phyloP scores from a whole-genome alignment of 306 rosid genomes.

The Fragaria ananassa region DNA sequence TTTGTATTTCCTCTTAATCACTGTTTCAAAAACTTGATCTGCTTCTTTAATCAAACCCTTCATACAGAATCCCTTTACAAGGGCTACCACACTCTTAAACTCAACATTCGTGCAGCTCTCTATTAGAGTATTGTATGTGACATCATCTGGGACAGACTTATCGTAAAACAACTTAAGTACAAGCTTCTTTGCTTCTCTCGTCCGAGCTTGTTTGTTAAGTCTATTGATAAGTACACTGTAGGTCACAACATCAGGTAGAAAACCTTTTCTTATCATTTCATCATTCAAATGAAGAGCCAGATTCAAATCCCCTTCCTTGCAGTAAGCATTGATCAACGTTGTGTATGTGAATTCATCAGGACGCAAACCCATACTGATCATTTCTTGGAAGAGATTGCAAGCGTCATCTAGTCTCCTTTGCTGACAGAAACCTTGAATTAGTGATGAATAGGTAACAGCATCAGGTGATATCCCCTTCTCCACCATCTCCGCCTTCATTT shows the following conservation, averaged over 20 bases:
- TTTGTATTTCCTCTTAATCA: slow-evolving; percentile 51
- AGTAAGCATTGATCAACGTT: slow-evolving; percentile 75
- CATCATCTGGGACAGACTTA: slow-evolving; percentile 59
- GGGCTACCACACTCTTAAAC: slow-evolving; percentile 68
- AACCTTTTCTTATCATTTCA: slow-evolving; percentile 75
- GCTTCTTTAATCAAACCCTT: slow-evolving; percentile 91
- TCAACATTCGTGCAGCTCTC: slow-evolving; percentile 59
- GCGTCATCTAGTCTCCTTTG: slow-evolving; percentile 62
- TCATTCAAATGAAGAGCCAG: slow-evolving; percentile 69
- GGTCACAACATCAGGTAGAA: slow-evolving; percentile 76
- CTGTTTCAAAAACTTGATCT: slow-evolving; percentile 59
- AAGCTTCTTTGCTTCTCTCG: slow-evolving; percentile 84
- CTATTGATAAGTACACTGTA: slow-evolving; percentile 92
- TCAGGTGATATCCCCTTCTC: slow-evolving; percentile 67
- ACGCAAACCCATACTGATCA: slow-evolving; percentile 43
- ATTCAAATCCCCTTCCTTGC: slow-evolving; percentile 64
- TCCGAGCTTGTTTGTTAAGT: slow-evolving; percentile 74
- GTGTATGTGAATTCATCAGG: slow-evolving; percentile 82
- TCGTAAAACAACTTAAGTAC: slow-evolving; percentile 76
- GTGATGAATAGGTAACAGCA: slow-evolving; percentile 62
- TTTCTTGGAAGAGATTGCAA: slow-evolving; percentile 65
- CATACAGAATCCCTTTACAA: slow-evolving; percentile 85
- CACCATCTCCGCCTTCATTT: slow-evolving; percentile 67
- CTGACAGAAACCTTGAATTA: slow-evolving; percentile 76
- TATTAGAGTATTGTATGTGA: slow-evolving; percentile 70